Evolutionary conservation across 1,139 yeast species (phyloP), one percentile per base, ranked within the genome.

Genomic region (Candida sp.): DNA sequence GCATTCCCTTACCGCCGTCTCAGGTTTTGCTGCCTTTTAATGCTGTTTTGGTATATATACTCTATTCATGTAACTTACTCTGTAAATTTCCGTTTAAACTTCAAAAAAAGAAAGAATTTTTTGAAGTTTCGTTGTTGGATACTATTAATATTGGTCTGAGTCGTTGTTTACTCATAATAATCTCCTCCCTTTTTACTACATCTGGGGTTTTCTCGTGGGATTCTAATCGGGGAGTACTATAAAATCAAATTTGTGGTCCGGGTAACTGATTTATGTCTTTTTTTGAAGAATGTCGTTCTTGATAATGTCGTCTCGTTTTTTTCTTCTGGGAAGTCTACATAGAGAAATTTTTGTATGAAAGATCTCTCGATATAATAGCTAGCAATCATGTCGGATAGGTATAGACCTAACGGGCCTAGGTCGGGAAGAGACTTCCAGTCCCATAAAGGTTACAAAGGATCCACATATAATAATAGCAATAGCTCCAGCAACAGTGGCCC

Each of bases 341-440:
- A 25, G 29, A 25, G 11, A 25, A 25, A 25, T 25, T 25, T 25
- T 25, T 25, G 29, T 7, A 7, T 25, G 22, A 43, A 21, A 39
- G 35, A 12, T 15, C 19, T 15, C 19, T 15, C 19, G 19, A 15
- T 15, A 15, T 15, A 15, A 15, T 15, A 15, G 19, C 19, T 15
- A 15, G 19, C 19, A 15, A 40, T 23, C 29, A 72, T 73, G 78
- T 70, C 77, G 33, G 77, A 72, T 44, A 63, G 70, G 48, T 68
- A 68, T 48, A 69, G 73, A 56, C 74, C 70, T 49, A 29, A 47
- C 35, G 40, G 53, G 21, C 51, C 53, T 5, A 36, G 45, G 7
- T 38, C 43, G 15, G 33, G 39, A 19, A 41, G 45, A 27, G 45
- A 43, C 38, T 43, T 37, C 37, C 45, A 40, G 22, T 22, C 39